A percentile compares a stretch with the other conserved stretches of the same genome.
Conservation (phyloP, 768 basidiomycete species). For the Hebeloma cylindrosporum region DNA sequence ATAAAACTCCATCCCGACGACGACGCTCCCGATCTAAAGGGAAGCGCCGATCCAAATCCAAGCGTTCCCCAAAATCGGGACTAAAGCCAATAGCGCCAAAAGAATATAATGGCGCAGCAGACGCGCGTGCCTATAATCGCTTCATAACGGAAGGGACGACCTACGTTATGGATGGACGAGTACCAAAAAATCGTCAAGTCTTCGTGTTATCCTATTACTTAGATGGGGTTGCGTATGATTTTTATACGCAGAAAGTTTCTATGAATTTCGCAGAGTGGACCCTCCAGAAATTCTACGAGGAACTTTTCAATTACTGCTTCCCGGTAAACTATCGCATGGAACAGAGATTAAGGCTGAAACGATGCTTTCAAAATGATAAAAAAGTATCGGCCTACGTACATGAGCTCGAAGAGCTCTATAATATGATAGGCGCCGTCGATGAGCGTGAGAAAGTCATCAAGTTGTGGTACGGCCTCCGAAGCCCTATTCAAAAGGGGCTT, state of each 20-base stretch:
- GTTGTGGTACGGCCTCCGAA: conserved; percentile 1
- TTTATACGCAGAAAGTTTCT: conserved; percentile 25
- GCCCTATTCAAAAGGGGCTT: not conserved
- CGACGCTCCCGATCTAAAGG: too few relatives aligned
- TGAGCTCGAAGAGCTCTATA: conserved; percentile 29
- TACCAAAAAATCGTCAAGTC: conserved; percentile 15
- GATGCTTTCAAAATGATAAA: conserved; percentile 21
- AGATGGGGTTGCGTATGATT: conserved; percentile 28
- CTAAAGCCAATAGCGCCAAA: conserved; percentile 6
- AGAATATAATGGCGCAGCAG: conserved; percentile 10
- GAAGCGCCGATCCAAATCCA: too few relatives aligned
- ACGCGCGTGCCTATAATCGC: conserved; percentile 5
- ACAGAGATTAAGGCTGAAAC: conserved; percentile 24
- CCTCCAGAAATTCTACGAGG: conserved; percentile 27
- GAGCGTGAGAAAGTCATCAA: not conserved
- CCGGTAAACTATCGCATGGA: conserved; percentile 27
- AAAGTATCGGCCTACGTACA: conserved; percentile 29
- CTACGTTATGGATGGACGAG: not conserved
- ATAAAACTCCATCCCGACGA: too few relatives aligned
- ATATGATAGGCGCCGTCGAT: conserved; percentile 23
- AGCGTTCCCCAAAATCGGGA: too few relatives aligned
- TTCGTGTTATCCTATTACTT: conserved; percentile 25
- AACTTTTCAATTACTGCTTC: conserved; percentile 35
- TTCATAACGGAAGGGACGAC: conserved; percentile 5
- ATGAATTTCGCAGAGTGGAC: conserved; percentile 20